These are phyloP conservation scores for Kazachstania sp. DNA, from an alignment of 1,139 yeast genomes.

Conservation along the genomic window DNA sequence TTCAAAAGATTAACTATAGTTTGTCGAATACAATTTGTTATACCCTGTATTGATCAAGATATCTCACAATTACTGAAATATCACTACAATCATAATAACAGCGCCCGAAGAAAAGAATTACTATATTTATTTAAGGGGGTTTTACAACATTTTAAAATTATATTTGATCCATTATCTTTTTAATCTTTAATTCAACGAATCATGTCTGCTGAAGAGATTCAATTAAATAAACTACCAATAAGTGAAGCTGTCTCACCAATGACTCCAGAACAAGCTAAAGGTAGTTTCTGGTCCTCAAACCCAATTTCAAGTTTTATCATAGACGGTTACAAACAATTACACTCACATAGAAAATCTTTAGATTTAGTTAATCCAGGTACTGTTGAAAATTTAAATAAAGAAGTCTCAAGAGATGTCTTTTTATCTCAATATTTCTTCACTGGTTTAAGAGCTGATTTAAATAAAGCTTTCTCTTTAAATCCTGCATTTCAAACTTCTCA, in stretches of 20 bases:
- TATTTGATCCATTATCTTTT: background rate
- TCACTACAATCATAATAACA: no score
- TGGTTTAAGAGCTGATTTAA: slow-evolving; percentile 93
- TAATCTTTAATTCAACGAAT: slow-evolving; percentile 7
- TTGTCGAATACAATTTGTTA: no score
- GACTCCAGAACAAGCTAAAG: slow-evolving; percentile 39
- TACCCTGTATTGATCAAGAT: no score
- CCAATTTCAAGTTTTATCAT: slow-evolving; percentile 76
- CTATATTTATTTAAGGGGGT: background rate
- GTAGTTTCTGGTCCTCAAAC: slow-evolving; percentile 71
- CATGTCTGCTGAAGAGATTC: slow-evolving; percentile 29
- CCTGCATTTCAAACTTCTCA: slow-evolving; percentile 98
- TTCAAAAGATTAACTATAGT: no score
- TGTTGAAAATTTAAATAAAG: slow-evolving; percentile 86
- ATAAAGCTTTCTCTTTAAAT: slow-evolving; percentile 81
- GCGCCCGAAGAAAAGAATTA: no score
- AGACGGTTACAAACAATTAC: slow-evolving; percentile 63
- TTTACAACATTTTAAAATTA: background rate
- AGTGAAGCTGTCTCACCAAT: slow-evolving; percentile 47
- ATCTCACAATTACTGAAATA: no score
- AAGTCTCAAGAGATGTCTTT: slow-evolving; percentile 88
- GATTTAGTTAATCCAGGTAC: slow-evolving; percentile 90
- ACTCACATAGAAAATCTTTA: slow-evolving; percentile 72
- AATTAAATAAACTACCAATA: slow-evolving; percentile 47
- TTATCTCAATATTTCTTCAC: slow-evolving; percentile 85